These are phyloP conservation scores for Aspergillus sp. DNA, from an alignment of 2,329 filamentous ascomycete species.

Conservation along the genomic window DNA sequence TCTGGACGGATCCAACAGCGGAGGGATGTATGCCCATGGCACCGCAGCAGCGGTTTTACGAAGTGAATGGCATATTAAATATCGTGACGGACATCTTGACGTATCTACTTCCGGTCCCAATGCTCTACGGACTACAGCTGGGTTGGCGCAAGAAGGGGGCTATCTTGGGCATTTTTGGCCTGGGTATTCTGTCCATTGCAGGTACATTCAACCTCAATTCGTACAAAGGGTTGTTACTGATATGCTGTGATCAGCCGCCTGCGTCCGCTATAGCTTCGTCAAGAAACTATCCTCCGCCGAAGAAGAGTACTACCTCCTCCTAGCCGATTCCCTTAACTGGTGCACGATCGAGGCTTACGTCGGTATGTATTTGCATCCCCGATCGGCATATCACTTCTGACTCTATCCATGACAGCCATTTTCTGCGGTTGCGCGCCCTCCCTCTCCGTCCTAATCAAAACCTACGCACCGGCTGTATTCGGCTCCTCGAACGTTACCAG, in stretches of 20 bases:
- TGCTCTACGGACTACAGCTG: slow-evolving; percentile 9
- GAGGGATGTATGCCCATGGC: slow-evolving; percentile 11
- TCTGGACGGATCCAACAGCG: neutral
- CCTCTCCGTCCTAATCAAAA: slow-evolving; percentile 11
- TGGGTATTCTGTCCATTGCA: slow-evolving; percentile 15
- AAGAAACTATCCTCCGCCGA: slow-evolving; percentile 4
- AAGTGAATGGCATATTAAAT: slow-evolving; percentile 17
- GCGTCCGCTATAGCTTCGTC: slow-evolving; percentile 18
- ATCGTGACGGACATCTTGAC: slow-evolving; percentile 18
- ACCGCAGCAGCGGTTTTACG: slow-evolving; percentile 16
- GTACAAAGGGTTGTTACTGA: neutral
- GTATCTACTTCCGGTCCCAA: slow-evolving; percentile 16
- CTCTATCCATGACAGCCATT: slow-evolving; percentile 7
- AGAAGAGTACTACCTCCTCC: slow-evolving; percentile 16
- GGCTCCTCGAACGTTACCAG: neutral
- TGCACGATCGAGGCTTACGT: slow-evolving; percentile 19
- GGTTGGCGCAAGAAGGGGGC: slow-evolving; percentile 15
- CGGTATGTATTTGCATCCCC: slow-evolving; percentile 14
- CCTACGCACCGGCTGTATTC: slow-evolving; percentile 3
- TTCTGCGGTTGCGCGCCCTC: slow-evolving; percentile 19
- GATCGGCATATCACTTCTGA: too few relatives aligned
- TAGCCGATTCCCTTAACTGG: slow-evolving; percentile 19
- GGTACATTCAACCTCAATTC: neutral
- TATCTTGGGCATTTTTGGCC: slow-evolving; percentile 13
- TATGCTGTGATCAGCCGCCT: slow-evolving; percentile 10